Evolutionary conservation across 2,329 filamentous ascomycete genomes (phyloP).

Genomic region (Cordyceps farinosa): DNA sequence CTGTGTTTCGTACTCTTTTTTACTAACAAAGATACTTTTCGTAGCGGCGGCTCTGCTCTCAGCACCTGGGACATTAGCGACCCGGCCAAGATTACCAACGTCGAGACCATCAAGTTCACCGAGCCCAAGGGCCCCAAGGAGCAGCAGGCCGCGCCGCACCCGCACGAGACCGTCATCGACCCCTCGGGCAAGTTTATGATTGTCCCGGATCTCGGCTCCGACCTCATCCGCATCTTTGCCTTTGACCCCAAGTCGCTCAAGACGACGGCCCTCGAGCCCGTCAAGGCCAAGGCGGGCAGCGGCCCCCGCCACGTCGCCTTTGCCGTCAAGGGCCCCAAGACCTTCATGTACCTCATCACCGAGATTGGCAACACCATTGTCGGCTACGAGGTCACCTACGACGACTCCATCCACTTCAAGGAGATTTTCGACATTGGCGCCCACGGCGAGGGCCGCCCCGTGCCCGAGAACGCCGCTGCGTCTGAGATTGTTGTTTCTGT

Average conservation of each 20-base stretch:
- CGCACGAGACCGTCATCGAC: conserved; percentile 63
- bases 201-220: conserved; percentile 63
- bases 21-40: neutral
- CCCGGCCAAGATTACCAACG: conserved; percentile 32
- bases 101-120: conserved; percentile 39
- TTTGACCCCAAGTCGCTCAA: conserved; percentile 43
- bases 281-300: conserved; percentile 46
- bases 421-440: conserved; percentile 46
- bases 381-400: conserved; percentile 55
- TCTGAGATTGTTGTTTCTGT: conserved; percentile 59
- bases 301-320: conserved; percentile 67
- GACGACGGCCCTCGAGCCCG: conserved; percentile 37
- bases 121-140: conserved; percentile 36
- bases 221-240: conserved; percentile 55
- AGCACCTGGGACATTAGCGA: conserved; percentile 44
- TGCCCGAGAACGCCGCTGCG: conserved; percentile 42
- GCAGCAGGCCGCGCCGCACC: conserved; percentile 57
- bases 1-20: neutral
- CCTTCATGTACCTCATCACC: conserved; percentile 57
- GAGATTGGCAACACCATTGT: conserved; percentile 58
- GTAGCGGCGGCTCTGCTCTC: conserved; percentile 39
- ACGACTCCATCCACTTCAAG: conserved; percentile 39
- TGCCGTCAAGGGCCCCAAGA: conserved; percentile 40
- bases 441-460: conserved; percentile 41
- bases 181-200: conserved; percentile 61